Conservation (phyloP, 176 grass and related monocot species). For the Rhynchospora tenuis region DNA sequence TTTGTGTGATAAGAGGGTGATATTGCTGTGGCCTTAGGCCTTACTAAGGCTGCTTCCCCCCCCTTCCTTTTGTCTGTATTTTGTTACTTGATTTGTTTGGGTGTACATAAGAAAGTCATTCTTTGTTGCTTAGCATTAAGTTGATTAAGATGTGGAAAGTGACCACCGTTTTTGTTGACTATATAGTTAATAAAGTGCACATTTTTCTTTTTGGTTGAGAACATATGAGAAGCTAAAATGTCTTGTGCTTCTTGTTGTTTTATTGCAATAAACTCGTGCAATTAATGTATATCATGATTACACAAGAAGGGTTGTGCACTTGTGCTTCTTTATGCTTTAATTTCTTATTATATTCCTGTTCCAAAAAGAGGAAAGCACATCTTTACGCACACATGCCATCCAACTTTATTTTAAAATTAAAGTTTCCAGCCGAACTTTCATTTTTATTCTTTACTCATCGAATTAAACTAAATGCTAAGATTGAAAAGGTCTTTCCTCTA, state of each 20-base stretch:
- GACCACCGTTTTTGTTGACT: background rate
- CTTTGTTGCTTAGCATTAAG: slow-evolving; percentile 10
- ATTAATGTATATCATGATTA: background rate
- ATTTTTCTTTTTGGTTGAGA: background rate
- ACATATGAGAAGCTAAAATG: background rate
- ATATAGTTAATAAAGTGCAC: background rate
- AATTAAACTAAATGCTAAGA: too few species aligned
- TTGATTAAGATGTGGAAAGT: slow-evolving; percentile 3
- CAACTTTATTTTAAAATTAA: too few species aligned
- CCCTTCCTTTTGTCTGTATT: background rate
- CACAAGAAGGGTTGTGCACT: background rate
- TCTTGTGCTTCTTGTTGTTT: background rate
- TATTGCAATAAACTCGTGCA: background rate
- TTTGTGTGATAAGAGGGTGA: slow-evolving; percentile 16
- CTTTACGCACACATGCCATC: too few species aligned
- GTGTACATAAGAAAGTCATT: slow-evolving; percentile 27
- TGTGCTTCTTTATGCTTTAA: background rate
- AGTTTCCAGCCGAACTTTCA: too few species aligned
- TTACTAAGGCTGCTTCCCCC: slow-evolving; percentile 8
- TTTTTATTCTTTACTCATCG: too few species aligned
- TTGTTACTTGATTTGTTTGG: slow-evolving; percentile 21
- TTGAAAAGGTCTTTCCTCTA: too few species aligned
- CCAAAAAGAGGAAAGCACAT: background rate
- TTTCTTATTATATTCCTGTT: background rate
- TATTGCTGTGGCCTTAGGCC: background rate